These are phyloP conservation scores for Thielaviopsis musarum DNA, from an alignment of 2,329 filamentous ascomycete species.

Conservation along the genomic window DNA sequence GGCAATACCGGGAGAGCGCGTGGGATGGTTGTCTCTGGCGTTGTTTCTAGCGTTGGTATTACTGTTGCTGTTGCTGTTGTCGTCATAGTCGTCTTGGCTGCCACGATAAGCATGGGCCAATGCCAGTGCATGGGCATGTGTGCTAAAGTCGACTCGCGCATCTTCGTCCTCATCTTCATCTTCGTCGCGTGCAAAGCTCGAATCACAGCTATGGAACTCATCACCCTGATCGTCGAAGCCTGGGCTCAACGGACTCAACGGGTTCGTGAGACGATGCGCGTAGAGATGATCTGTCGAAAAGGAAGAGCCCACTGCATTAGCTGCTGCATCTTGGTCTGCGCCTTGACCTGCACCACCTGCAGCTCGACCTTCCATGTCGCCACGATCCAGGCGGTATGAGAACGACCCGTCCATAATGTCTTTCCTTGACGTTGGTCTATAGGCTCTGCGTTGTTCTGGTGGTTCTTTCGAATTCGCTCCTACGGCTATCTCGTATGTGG, in stretches of 20 bases:
- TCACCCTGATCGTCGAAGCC: neutral
- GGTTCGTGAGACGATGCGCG: neutral
- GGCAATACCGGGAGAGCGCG: neutral
- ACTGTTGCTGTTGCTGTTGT: neutral
- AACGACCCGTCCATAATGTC: neutral
- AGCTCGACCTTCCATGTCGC: neutral
- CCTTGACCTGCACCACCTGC: neutral
- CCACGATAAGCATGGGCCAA: neutral
- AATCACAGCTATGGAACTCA: neutral
- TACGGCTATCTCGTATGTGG: neutral
- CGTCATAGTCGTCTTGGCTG: neutral
- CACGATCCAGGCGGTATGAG: neutral
- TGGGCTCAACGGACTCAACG: no score
- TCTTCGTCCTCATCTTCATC: neutral
- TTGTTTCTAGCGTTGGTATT: neutral
- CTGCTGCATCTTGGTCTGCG: neutral
- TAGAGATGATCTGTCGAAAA: neutral
- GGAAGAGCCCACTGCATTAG: neutral
- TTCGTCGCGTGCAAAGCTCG: neutral
- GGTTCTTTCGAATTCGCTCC: neutral
- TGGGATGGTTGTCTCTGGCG: neutral
- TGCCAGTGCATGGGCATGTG: conserved; percentile 2
- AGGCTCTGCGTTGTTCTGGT: neutral
- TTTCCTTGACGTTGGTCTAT: neutral
- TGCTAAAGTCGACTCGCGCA: neutral